Conservation (phyloP, 148 eudicot genomes). For the Rhododendron mucronatum region DNA sequence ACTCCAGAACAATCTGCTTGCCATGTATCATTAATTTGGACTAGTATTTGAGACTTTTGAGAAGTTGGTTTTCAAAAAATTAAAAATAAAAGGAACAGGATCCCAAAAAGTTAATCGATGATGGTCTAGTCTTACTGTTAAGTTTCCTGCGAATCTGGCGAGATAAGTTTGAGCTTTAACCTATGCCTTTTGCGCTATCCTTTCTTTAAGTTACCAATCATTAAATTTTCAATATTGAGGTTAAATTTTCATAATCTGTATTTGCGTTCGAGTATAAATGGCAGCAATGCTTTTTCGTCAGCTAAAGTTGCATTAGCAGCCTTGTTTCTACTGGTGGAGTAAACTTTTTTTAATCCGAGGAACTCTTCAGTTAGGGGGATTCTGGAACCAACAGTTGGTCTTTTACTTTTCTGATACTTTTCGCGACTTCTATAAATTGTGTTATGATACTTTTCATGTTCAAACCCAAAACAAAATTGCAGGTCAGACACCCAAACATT, state of each 20-base stretch:
- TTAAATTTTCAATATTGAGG: neutral
- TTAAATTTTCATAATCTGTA: neutral
- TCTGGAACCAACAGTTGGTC: neutral
- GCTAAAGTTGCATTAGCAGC: conserved; percentile 1
- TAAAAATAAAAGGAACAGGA: neutral
- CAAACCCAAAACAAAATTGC: conserved; percentile 16
- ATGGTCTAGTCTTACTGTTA: neutral
- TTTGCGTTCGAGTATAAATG: neutral
- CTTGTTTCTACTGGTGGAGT: neutral
- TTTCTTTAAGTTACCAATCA: neutral
- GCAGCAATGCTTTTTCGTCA: neutral
- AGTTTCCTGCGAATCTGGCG: neutral
- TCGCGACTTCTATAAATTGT: neutral
- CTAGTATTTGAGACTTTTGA: neutral
- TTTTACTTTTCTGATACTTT: neutral
- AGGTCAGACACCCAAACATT: conserved; percentile 99
- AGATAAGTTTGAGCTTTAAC: neutral
- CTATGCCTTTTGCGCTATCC: neutral
- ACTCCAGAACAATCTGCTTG: neutral
- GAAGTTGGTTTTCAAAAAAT: neutral
- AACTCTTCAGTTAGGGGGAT: neutral
- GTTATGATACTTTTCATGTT: neutral
- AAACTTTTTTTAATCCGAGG: neutral
- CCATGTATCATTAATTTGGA: neutral
- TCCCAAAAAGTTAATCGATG: neutral